These are phyloP conservation scores for Colletotrichum caudatum DNA, from an alignment of 2,329 filamentous ascomycete species.

Conservation along the genomic window DNA sequence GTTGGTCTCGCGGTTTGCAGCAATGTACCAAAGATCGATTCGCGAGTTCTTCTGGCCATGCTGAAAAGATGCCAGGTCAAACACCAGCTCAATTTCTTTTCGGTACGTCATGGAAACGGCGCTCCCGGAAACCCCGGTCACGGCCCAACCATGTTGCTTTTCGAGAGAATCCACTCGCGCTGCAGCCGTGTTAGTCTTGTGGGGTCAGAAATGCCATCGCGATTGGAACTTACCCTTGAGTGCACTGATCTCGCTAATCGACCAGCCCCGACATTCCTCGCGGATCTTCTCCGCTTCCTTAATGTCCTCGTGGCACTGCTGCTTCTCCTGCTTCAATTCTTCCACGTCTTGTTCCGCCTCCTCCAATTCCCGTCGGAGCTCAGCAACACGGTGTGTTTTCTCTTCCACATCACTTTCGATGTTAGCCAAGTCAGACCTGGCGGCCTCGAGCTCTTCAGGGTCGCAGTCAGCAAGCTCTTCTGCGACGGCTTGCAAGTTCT, in stretches of 20 bases:
- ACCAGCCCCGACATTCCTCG: constrained; percentile 93
- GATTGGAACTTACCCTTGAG: constrained; percentile 73
- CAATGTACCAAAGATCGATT: constrained; percentile 79
- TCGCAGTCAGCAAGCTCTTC: constrained; percentile 84
- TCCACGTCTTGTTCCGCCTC: constrained; percentile 75
- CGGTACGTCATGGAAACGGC: constrained; percentile 80
- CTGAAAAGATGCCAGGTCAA: constrained; percentile 74
- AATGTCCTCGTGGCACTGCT: constrained; percentile 79
- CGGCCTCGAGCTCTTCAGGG: constrained; percentile 78
- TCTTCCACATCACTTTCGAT: constrained; percentile 76
- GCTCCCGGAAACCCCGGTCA: constrained; percentile 72
- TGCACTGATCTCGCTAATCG: constrained; percentile 79
- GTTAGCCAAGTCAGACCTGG: constrained; percentile 75
- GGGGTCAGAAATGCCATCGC: constrained; percentile 1
- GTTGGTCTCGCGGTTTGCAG: constrained; percentile 65
- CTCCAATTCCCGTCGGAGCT: constrained; percentile 74
- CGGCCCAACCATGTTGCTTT: constrained; percentile 76
- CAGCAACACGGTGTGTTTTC: constrained; percentile 75
- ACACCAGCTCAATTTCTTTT: constrained; percentile 78
- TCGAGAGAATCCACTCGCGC: constrained; percentile 75
- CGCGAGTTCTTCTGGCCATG: constrained; percentile 59
- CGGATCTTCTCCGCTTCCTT: constrained; percentile 83
- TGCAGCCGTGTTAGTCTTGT: constrained; percentile 58
- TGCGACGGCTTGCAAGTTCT: constrained; percentile 77
- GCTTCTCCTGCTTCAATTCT: constrained; percentile 73